These are phyloP conservation scores for Uncinocarpus reesii DNA, from an alignment of 2,329 filamentous ascomycete genomes.

Conservation along the genomic window DNA sequence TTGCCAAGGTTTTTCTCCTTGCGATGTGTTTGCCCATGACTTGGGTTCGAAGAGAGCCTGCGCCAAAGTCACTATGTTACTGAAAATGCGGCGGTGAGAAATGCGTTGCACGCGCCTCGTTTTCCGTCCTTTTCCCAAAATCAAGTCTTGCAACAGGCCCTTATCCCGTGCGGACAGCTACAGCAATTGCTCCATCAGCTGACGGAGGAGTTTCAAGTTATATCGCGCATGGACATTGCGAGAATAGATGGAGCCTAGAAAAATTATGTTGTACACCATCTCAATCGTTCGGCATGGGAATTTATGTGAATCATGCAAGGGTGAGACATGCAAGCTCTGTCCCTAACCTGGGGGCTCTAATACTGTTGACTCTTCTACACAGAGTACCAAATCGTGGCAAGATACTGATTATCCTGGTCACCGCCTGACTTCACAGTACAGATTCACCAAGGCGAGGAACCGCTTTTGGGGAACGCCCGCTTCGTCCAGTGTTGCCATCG, in stretches of 20 bases:
- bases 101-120: background rate
- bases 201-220: background rate
- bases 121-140: background rate
- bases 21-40: background rate
- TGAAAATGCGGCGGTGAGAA: conserved; percentile 1
- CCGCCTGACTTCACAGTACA: background rate
- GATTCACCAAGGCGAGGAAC: conserved; percentile 1
- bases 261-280: background rate
- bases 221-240: background rate
- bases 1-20: background rate
- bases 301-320: conserved; percentile 2
- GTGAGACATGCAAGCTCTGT: conserved; percentile 2
- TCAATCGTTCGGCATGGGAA: conserved; percentile 1
- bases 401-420: background rate
- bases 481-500: background rate
- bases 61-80: background rate
- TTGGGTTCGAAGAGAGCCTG: background rate
- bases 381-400: background rate
- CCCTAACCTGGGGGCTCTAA: background rate
- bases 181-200: background rate
- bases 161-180: background rate
- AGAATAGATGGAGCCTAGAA: background rate
- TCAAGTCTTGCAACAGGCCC: background rate
- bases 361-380: background rate
- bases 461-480: conserved; percentile 3